Conservation (phyloP, 1,139 yeast species). For the Saccharomyces uvarum region DNA sequence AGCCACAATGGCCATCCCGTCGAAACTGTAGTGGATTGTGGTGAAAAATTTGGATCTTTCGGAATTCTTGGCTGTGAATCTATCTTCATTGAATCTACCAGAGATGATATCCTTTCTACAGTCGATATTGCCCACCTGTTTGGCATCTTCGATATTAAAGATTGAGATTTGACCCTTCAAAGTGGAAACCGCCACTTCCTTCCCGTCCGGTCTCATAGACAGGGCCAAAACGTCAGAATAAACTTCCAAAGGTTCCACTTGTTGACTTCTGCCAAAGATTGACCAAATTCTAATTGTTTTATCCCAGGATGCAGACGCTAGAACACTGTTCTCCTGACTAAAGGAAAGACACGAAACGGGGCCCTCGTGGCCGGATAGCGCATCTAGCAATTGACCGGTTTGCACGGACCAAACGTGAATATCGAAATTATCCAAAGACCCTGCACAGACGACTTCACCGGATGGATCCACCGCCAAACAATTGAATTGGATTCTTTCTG, state of each 20-base stretch:
- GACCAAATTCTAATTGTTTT: conserved; percentile 90
- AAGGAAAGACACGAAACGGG: conserved; percentile 86
- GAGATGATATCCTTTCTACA: conserved; percentile 77
- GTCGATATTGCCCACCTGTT: conserved; percentile 76
- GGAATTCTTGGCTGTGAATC: conserved; percentile 73
- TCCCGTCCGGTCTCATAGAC: conserved; percentile 85
- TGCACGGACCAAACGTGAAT: conserved; percentile 97
- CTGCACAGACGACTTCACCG: conserved; percentile 95
- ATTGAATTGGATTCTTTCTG: conserved; percentile 79
- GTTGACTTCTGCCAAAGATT: conserved; percentile 75
- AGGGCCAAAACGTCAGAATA: conserved; percentile 79
- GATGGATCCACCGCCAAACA: conserved; percentile 93
- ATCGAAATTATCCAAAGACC: conserved; percentile 82
- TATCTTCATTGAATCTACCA: conserved; percentile 80
- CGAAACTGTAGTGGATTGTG: conserved; percentile 76
- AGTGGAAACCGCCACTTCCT: conserved; percentile 80
- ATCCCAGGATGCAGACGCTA: conserved; percentile 97
- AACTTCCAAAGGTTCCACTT: conserved; percentile 84
- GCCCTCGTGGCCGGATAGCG: conserved; percentile 89
- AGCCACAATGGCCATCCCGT: conserved; percentile 79
- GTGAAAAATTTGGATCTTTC: conserved; percentile 80
- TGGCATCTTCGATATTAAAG: conserved; percentile 77
- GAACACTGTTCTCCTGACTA: conserved; percentile 66
- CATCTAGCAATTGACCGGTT: conserved; percentile 83
- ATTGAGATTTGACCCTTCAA: conserved; percentile 81